Evolutionary conservation across 306 rosid species (phyloP).

Genomic region (Lathyrus sativus): DNA sequence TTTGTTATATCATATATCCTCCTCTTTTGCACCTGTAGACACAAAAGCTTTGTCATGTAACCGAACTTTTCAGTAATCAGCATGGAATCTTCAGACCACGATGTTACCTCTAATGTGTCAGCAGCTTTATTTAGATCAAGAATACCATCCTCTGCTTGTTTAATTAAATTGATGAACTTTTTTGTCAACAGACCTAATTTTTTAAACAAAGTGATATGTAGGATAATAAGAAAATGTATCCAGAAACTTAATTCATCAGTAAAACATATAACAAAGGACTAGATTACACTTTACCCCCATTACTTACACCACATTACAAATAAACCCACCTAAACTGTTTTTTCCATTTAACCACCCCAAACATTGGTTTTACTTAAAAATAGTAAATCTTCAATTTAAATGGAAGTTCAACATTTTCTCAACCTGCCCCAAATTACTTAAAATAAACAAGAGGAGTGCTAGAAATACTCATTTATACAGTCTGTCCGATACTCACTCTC

Average conservation of each 20-base stretch:
- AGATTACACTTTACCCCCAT: constrained; percentile 3
- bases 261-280: constrained; percentile 11
- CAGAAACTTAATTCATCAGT: constrained; percentile 6
- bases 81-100: constrained; percentile 34
- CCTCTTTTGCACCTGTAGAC: constrained; percentile 87
- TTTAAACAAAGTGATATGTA: not conserved
- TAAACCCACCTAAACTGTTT: constrained; percentile 1
- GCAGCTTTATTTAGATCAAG: constrained; percentile 87
- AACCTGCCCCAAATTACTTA: not conserved
- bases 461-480: no score
- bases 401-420: not conserved
- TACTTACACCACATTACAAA: constrained; percentile 23
- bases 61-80: constrained; percentile 23
- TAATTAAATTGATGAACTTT: constrained; percentile 89
- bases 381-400: not conserved
- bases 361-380: constrained; percentile 16
- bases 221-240: constrained; percentile 19
- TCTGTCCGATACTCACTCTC: no score
- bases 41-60: constrained; percentile 39
- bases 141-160: constrained; percentile 78
- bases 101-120: constrained; percentile 83
- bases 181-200: constrained; percentile 82
- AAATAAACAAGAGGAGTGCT: not conserved
- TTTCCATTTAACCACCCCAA: not conserved
- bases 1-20: constrained; percentile 97